phyloP scores from a whole-genome alignment of 2,329 filamentous ascomycete species.

The Cytospora mali region DNA sequence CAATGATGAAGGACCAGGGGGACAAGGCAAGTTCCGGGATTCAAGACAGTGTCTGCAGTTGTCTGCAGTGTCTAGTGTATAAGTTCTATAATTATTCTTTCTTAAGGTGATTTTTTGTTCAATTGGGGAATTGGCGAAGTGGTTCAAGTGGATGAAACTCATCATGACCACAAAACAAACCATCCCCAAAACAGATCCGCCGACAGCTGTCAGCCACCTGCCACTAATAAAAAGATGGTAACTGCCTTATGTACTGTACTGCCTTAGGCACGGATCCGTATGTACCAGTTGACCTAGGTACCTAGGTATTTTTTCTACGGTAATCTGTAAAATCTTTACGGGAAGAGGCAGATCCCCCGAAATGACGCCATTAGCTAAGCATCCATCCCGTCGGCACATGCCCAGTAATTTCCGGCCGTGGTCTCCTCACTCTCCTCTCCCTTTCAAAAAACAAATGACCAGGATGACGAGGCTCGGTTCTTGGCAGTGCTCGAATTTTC shows the following conservation, averaged over 20 bases:
- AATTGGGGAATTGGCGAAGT: no score
- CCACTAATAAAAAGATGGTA: no score
- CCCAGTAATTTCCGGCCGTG: neutral
- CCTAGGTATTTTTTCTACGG: neutral
- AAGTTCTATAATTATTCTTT: no score
- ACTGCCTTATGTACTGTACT: no score
- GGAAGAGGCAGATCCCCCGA: neutral
- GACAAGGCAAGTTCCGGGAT: neutral
- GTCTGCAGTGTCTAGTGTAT: neutral
- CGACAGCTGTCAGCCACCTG: no score
- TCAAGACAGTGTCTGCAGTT: constrained; percentile 17
- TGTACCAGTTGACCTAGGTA: neutral
- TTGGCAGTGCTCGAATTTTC: constrained; percentile 22
- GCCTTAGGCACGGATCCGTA: no score
- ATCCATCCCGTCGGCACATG: neutral
- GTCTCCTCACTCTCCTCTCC: neutral
- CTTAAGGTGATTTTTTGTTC: no score
- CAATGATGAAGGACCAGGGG: neutral
- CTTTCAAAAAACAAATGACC: no score
- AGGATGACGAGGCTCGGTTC: constrained; percentile 27
- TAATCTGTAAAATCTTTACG: neutral
- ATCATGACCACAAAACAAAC: no score
- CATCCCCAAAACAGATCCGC: no score
- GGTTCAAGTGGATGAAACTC: no score
- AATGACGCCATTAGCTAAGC: constrained; percentile 8